Base-by-base conservation (phyloP, 2,329 filamentous ascomycete species). In the Pseudodiploospora longispora region DNA sequence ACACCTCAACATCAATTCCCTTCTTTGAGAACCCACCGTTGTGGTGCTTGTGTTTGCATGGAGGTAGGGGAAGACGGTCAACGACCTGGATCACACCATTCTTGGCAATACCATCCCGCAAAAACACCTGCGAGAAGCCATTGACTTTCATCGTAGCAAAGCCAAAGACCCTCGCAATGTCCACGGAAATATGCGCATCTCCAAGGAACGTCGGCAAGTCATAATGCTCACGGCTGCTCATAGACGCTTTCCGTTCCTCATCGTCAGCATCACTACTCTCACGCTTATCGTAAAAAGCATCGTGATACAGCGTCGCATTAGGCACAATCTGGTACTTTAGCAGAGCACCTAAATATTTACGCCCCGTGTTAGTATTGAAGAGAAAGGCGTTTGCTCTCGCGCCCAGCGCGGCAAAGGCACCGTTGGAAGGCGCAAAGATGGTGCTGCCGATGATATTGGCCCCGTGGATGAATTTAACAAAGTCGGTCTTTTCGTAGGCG, bases 31-130 rank as follows among this genome's bases (percentile, higher is more conserved):
- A 40, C 34, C 45, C 38, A 27, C 36, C 41, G 6, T n/a, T 19
- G 35, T 44, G 41, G 0, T 50, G 43, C 40, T 47, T 49, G 27
- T 56, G 44, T 49, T 72, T 72, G 64, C 77, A 80, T 2, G 88
- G 87, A 36, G 90, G 90, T 50, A 96, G 79, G 46, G 94, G 66
- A 0, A 95, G 79, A 46, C 74, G 74, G 39, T 75, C 72, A 0
- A 93, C 71, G 10, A 91, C 80, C 45, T 95, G 90, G 33, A 95
- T 76, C 10, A 91, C 88, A 30, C 90, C 90, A 59, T 95, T 86
- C 56, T 74, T 77, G 0, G 83, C 85, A 44, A 93, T 63, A 1
- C 73, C 82, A 58, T 95, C 88, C 50, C 81, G 70, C 6, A 87
- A 68, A 0, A 70, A 69, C 1, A 94, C 84, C 6, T 69, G 69